phyloP scores from a whole-genome alignment of 305 asterid species.

The Monarda citriodora region DNA sequence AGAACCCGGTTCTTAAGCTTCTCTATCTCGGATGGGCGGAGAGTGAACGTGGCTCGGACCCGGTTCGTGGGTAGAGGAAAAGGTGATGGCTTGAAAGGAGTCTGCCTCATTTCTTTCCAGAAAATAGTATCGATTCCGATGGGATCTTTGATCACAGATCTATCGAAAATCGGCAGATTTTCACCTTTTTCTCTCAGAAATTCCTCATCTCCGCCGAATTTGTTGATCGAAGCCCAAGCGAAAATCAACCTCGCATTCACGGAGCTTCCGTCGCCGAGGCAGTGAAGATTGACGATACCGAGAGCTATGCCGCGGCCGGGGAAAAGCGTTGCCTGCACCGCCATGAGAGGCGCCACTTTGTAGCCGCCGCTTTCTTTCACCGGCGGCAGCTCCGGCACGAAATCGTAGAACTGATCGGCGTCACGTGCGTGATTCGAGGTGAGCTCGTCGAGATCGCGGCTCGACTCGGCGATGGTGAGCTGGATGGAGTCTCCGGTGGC shows the following conservation, averaged over 20 bases:
- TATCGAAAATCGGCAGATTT: slow-evolving; percentile 28
- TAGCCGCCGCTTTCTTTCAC: slow-evolving; percentile 7
- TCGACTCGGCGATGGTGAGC: slow-evolving; percentile 30
- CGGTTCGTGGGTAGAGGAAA: slow-evolving; percentile 29
- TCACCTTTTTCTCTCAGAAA: not conserved
- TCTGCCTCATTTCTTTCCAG: slow-evolving; percentile 22
- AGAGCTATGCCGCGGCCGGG: slow-evolving; percentile 38
- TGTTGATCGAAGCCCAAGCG: slow-evolving; percentile 32
- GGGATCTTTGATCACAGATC: slow-evolving; percentile 26
- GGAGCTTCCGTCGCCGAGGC: slow-evolving; percentile 39
- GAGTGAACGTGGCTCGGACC: slow-evolving; percentile 40
- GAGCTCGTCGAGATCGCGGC: slow-evolving; percentile 27
- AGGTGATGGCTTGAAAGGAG: not conserved
- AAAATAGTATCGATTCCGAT: slow-evolving; percentile 19
- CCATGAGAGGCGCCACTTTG: slow-evolving; percentile 23
- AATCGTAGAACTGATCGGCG: slow-evolving; percentile 35
- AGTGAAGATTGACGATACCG: slow-evolving; percentile 35
- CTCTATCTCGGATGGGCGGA: slow-evolving; percentile 16
- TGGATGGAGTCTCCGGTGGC: slow-evolving; percentile 33
- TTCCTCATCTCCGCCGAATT: slow-evolving; percentile 12
- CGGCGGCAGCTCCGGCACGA: slow-evolving; percentile 29
- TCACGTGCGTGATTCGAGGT: slow-evolving; percentile 24
- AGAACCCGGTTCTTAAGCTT: slow-evolving; percentile 29
- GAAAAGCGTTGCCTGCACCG: slow-evolving; percentile 38
- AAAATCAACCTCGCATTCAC: slow-evolving; percentile 31